A percentile compares a stretch with the other conserved stretches of the same genome.
Conservation (phyloP, 2,329 filamentous ascomycete genomes). For the Pseudocercospora musae region DNA sequence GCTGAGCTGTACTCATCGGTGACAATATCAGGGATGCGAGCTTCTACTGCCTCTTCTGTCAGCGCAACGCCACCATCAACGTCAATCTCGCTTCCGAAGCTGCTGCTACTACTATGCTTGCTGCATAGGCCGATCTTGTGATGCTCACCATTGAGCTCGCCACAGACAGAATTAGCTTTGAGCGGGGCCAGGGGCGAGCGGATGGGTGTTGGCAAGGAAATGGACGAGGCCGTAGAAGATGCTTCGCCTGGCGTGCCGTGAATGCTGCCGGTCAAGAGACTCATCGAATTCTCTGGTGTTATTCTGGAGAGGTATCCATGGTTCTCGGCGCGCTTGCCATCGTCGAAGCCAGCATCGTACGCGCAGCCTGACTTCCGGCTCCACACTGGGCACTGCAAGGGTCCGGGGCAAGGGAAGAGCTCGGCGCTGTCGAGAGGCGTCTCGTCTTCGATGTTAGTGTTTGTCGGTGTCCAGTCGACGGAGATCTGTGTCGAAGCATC, state of each 20-base stretch:
- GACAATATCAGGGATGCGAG: conserved; percentile 1
- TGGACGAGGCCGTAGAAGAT: conserved; percentile 31
- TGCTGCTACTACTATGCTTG: conserved; percentile 24
- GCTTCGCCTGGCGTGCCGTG: conserved; percentile 27
- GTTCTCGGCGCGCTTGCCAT: conserved; percentile 29
- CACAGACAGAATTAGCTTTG: conserved; percentile 19
- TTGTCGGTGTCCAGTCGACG: conserved; percentile 28
- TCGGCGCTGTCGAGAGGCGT: conserved; percentile 17
- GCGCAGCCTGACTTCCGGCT: conserved; percentile 30
- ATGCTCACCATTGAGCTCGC: conserved; percentile 5
- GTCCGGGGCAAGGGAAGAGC: conserved; percentile 29
- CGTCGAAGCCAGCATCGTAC: conserved; percentile 32
- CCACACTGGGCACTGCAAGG: conserved; percentile 28
- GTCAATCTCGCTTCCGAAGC: conserved; percentile 40
- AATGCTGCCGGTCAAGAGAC: conserved; percentile 10
- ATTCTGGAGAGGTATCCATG: conserved; percentile 26
- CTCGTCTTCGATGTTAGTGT: conserved; percentile 24
- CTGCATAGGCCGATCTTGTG: conserved; percentile 8
- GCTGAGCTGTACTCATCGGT: not conserved
- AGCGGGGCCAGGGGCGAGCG: conserved; percentile 19
- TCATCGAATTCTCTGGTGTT: conserved; percentile 24
- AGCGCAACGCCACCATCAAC: conserved; percentile 55
- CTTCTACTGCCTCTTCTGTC: conserved; percentile 28
- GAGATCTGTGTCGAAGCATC: conserved; percentile 24
- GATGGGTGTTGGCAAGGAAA: conserved; percentile 31